Conservation (phyloP, 2,329 filamentous ascomycete species). For the Verticillium nubilum region DNA sequence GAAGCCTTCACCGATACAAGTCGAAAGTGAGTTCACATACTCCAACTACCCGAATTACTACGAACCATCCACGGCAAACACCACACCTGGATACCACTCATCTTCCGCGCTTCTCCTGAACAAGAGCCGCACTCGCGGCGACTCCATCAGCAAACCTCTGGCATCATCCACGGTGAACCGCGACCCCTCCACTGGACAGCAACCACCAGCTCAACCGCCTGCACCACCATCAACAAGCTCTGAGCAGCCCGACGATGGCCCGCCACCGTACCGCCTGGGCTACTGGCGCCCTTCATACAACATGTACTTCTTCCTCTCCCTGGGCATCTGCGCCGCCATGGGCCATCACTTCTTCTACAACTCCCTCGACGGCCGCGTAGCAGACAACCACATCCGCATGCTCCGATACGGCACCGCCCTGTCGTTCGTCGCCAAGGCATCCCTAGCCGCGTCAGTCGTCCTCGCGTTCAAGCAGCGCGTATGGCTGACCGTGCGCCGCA, state of each 20-base stretch:
- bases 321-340: constrained; percentile 24
- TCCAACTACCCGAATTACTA: neutral
- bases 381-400: constrained; percentile 25
- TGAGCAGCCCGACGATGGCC: constrained; percentile 15
- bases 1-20: neutral
- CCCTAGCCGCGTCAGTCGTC: constrained; percentile 24
- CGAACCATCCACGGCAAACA: neutral
- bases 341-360: constrained; percentile 30
- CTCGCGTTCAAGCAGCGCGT: constrained; percentile 17
- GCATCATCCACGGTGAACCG: neutral
- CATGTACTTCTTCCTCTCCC: constrained; percentile 27
- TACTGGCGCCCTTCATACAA: constrained; percentile 30
- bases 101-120: neutral
- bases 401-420: constrained; percentile 27
- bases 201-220: neutral
- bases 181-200: neutral
- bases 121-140: neutral
- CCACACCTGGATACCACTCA: neutral
- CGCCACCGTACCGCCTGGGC: constrained; percentile 18
- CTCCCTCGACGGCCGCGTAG: constrained; percentile 21
- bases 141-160: neutral
- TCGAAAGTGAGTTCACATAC: neutral
- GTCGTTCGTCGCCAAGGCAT: constrained; percentile 29
- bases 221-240: constrained; percentile 12
- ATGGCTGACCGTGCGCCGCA: constrained; percentile 16